phyloP scores from a whole-genome alignment of 179 eudicot species.

The Drosera spatulata region DNA sequence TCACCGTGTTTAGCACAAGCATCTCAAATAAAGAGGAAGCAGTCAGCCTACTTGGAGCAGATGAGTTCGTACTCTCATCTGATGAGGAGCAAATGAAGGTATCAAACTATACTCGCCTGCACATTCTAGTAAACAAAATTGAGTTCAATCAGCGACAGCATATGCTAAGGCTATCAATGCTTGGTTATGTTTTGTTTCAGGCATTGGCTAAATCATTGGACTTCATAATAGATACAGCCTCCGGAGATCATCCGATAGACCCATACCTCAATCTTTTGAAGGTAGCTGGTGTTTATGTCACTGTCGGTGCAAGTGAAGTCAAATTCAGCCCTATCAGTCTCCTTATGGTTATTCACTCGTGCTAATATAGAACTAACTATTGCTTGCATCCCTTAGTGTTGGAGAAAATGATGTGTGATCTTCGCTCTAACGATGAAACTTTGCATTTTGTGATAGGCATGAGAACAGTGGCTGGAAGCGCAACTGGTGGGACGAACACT shows the following conservation, averaged over 20 bases:
- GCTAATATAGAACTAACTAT: too few relatives aligned
- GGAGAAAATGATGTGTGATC: too few relatives aligned
- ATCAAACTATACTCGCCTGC: too few relatives aligned
- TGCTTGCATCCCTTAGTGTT: too few relatives aligned
- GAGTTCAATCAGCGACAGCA: too few relatives aligned
- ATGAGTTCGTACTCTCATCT: conserved; percentile 60
- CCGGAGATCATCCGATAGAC: conserved; percentile 66
- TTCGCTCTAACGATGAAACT: too few relatives aligned
- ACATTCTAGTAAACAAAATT: too few relatives aligned
- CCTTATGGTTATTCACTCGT: conserved; percentile 21
- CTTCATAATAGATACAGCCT: conserved; percentile 68
- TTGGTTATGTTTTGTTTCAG: too few relatives aligned
- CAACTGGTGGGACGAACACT: not conserved
- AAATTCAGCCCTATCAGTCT: conserved; percentile 59
- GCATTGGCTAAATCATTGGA: conserved; percentile 48
- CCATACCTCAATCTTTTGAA: conserved; percentile 55
- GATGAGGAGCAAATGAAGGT: conserved; percentile 73
- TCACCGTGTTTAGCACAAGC: conserved; percentile 86
- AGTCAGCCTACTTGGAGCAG: conserved; percentile 53
- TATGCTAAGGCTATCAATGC: too few relatives aligned
- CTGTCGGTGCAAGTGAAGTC: conserved; percentile 63
- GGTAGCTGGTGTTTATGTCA: conserved; percentile 44
- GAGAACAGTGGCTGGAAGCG: not conserved
- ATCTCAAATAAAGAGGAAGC: conserved; percentile 78
- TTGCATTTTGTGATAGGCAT: not conserved